Base-by-base conservation (phyloP, 495 filamentous ascomycete species). In the Lepidopterella palustris region DNA sequence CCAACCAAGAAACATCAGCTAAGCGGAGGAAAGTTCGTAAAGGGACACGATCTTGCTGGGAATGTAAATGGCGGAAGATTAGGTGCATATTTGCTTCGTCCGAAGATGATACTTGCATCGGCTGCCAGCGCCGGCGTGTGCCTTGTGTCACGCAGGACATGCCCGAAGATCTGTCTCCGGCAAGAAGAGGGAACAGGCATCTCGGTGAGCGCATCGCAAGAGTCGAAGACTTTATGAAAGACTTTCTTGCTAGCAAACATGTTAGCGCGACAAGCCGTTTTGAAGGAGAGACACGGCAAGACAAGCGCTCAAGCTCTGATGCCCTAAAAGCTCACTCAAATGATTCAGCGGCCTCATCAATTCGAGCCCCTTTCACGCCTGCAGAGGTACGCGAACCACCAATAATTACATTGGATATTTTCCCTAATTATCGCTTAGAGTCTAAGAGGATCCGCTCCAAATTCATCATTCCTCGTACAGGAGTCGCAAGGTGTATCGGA, bases 31-130 rank as follows among this genome's bases (percentile, higher is more conserved):
- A 57, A 31, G 11, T 60, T n/a, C 62, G 62, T 8, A 64, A 60
- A 45, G 62, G 62, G 4, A 64, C 62, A 5, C 51, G 51, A 5
- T 56, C 45, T 31, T 64, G 62, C 52, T 64, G 62, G 62, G 62
- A 64, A 28, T 64, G 62, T 47, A 64, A 60, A 29, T 20, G 62
- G 28, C 39, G 62, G 29, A 64, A 64, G 24, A 40, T 60, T 13
- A 35, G 35, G 18, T 64, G 62, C 27, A 57, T 9, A 5, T 64
- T 64, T 27, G 29, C 21, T 8, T 29, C 57, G n/a, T 4, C 57
- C 3, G 10, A 11, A 13, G 57, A 40, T 39, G 29, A 9, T 9
- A 45, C 25, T 0, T 60, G 57, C 25, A 25, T 53, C 5, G 27
- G 32, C 25, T 60, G 57, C 57, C 47, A 49, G 4, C 39, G 57